phyloP scores from a whole-genome alignment of 108 stramenopile species.

The Skeletonema grethae region DNA sequence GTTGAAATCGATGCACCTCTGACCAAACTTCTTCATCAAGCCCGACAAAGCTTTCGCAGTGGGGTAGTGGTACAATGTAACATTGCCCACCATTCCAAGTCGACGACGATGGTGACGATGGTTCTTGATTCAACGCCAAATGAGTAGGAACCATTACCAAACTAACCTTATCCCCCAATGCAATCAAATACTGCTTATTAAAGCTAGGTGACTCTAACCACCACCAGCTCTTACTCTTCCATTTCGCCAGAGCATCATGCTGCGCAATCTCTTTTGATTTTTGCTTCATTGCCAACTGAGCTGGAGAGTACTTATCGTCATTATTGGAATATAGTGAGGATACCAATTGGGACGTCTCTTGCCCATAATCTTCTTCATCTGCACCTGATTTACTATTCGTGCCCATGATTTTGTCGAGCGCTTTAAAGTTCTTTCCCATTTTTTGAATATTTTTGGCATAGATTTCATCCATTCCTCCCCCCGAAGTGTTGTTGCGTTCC shows the following conservation, averaged over 20 bases:
- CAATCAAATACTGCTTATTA: constrained; percentile 62
- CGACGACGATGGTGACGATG: background rate
- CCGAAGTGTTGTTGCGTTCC: constrained; percentile 27
- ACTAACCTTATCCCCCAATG: constrained; percentile 67
- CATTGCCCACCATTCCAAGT: constrained; percentile 28
- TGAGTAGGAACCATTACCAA: constrained; percentile 70
- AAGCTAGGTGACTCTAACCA: constrained; percentile 77
- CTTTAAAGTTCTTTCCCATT: constrained; percentile 59
- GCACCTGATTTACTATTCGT: constrained; percentile 35
- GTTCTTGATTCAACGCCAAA: constrained; percentile 46
- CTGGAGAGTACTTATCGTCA: constrained; percentile 22
- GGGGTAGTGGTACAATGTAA: constrained; percentile 34
- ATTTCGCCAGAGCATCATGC: constrained; percentile 48
- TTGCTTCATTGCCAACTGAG: constrained; percentile 8
- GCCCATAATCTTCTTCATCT: constrained; percentile 50
- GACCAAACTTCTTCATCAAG: constrained; percentile 72
- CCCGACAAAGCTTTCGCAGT: constrained; percentile 62
- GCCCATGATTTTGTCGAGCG: constrained; percentile 24
- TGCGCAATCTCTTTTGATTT: constrained; percentile 55
- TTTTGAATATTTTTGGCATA: constrained; percentile 63
- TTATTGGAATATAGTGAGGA: constrained; percentile 35
- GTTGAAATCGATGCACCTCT: constrained; percentile 67
- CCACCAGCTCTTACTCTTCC: constrained; percentile 71
- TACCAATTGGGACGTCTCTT: constrained; percentile 24
- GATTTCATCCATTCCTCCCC: constrained; percentile 62